These are phyloP conservation scores for Melampsora americana DNA, from an alignment of 1,284 basidiomycete genomes.

Conservation along the genomic window DNA sequence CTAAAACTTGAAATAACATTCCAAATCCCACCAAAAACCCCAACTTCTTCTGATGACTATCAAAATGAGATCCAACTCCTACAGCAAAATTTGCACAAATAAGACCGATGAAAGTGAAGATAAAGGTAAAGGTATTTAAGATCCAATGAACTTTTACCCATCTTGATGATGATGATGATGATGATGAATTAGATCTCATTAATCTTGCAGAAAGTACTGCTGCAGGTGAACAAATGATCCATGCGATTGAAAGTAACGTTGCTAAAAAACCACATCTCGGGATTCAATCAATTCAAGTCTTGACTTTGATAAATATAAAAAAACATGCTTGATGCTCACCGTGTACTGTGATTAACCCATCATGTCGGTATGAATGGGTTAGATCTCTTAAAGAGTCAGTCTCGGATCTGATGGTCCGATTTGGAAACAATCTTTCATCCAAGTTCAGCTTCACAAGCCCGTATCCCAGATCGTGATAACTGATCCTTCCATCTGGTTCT, in stretches of 20 bases:
- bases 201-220: conserved; percentile 21
- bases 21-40: conserved; percentile 27
- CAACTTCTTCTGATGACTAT: conserved; percentile 28
- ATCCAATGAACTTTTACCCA: conserved; percentile 35
- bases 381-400: not conserved
- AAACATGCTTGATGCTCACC: not conserved
- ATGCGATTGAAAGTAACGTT: conserved; percentile 23
- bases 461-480: conserved; percentile 40
- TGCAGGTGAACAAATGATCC: conserved; percentile 22
- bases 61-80: conserved; percentile 36
- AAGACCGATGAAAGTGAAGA: conserved; percentile 21
- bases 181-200: conserved; percentile 20
- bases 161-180: too few relatives aligned
- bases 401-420: conserved; percentile 17
- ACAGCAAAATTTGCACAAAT: conserved; percentile 32
- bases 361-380: conserved; percentile 38
- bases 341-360: conserved; percentile 39
- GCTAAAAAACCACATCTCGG: conserved; percentile 3
- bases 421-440: not conserved
- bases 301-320: too few relatives aligned
- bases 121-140: conserved; percentile 16
- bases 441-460: conserved; percentile 17
- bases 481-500: not conserved
- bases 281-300: not conserved
- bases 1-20: conserved; percentile 30